These are phyloP conservation scores for Pseudotsuga menziesii DNA, from an alignment of 75 land plant species.

Conservation along the genomic window DNA sequence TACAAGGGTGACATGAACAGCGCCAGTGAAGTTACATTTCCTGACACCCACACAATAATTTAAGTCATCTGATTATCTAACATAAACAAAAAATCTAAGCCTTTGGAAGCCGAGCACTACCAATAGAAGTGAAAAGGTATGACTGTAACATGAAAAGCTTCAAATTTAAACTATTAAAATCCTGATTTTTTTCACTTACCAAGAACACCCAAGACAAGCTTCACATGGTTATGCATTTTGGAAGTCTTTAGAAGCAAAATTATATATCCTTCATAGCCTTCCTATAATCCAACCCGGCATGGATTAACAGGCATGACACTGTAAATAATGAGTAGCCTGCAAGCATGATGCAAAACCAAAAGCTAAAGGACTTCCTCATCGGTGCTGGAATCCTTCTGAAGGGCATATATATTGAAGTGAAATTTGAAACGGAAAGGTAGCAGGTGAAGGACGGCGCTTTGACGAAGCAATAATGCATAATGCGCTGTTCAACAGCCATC, in stretches of 20 bases:
- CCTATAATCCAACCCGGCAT: neutral
- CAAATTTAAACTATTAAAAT: neutral
- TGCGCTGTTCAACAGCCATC: neutral
- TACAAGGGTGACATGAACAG: constrained; percentile 65
- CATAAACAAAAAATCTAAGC: neutral
- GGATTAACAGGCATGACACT: neutral
- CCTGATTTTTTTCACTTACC: neutral
- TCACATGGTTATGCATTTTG: neutral
- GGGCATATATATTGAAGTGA: neutral
- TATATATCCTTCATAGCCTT: neutral
- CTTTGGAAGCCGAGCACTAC: neutral
- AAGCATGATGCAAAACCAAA: neutral
- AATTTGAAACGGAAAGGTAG: neutral
- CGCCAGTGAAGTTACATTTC: constrained; percentile 49
- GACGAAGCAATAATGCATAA: neutral
- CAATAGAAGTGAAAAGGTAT: neutral
- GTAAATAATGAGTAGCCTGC: no score
- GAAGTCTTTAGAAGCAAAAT: neutral
- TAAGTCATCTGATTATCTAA: neutral
- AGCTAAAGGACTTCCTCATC: neutral
- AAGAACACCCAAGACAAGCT: constrained; percentile 4
- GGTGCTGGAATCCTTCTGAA: neutral
- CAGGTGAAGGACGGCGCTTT: neutral
- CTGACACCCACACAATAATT: constrained; percentile 14
- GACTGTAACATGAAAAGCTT: neutral